Evolutionary conservation across 1,139 yeast species (phyloP).

Genomic region (Lipomyces yarrowii): DNA sequence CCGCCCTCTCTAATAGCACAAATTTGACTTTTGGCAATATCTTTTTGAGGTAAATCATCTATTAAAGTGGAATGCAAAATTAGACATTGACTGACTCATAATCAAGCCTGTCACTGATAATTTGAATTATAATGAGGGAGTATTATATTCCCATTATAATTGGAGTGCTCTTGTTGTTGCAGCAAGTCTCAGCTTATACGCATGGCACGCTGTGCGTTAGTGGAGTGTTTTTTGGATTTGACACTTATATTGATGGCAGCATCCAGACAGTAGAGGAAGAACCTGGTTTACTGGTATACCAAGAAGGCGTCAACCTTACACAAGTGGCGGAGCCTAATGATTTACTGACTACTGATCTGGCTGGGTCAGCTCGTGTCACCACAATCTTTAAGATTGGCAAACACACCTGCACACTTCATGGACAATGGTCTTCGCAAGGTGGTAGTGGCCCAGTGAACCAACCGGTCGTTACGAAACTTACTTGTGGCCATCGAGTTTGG

Average conservation of each 20-base stretch:
- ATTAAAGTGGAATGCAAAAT: too few species aligned
- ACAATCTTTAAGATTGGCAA: neutral
- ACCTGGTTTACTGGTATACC: neutral
- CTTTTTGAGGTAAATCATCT: too few species aligned
- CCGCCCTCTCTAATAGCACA: too few species aligned
- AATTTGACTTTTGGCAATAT: too few species aligned
- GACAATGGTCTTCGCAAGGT: neutral
- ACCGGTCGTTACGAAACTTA: neutral
- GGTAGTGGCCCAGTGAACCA: neutral
- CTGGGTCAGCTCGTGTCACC: neutral
- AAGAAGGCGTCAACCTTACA: neutral
- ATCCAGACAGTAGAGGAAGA: neutral
- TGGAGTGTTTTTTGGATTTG: neutral
- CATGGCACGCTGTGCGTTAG: neutral
- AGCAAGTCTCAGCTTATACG: too few species aligned
- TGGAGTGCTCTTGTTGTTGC: too few species aligned
- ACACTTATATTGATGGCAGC: neutral
- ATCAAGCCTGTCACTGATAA: too few species aligned
- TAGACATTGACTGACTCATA: too few species aligned
- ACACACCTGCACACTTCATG: neutral
- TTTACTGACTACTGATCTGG: neutral
- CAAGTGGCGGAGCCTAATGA: neutral
- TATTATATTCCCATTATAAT: too few species aligned
- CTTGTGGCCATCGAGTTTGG: neutral
- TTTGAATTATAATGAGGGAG: too few species aligned